phyloP scores from a whole-genome alignment of 495 filamentous ascomycete species.

The Choiromyces venosus region DNA sequence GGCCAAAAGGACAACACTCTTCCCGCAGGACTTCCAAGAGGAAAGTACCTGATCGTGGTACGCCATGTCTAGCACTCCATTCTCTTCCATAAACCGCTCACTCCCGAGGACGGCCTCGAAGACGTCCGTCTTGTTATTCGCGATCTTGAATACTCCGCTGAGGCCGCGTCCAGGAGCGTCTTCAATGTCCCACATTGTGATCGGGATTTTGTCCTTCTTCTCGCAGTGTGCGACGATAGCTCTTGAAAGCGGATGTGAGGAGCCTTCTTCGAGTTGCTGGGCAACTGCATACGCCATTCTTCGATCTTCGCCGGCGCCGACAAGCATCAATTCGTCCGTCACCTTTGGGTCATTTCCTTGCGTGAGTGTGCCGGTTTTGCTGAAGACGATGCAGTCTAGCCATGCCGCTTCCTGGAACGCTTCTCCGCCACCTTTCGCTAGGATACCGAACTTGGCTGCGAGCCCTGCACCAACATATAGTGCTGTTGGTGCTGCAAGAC shows the following conservation, averaged over 20 bases:
- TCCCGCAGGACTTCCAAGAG: slow-evolving; percentile 62
- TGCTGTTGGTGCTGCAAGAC: slow-evolving; percentile 83
- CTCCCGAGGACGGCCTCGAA: slow-evolving; percentile 75
- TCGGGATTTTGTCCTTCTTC: not conserved
- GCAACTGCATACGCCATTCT: slow-evolving; percentile 49
- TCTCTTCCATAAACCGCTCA: slow-evolving; percentile 59
- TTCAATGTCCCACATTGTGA: slow-evolving; percentile 52
- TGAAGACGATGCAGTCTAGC: slow-evolving; percentile 80
- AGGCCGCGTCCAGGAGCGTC: slow-evolving; percentile 79
- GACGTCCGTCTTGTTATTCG: slow-evolving; percentile 17
- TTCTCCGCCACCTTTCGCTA: slow-evolving; percentile 90
- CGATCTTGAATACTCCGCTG: slow-evolving; percentile 56
- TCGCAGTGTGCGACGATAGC: slow-evolving; percentile 58
- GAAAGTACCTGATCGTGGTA: slow-evolving; percentile 47
- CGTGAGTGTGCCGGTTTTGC: slow-evolving; percentile 91
- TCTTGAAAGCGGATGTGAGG: slow-evolving; percentile 78
- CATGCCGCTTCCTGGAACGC: slow-evolving; percentile 88
- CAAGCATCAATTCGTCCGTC: slow-evolving; percentile 59
- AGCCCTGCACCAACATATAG: slow-evolving; percentile 83
- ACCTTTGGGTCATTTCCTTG: slow-evolving; percentile 72
- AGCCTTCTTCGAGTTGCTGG: slow-evolving; percentile 67
- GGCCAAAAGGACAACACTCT: slow-evolving; percentile 68
- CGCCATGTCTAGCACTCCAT: not conserved
- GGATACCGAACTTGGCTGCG: slow-evolving; percentile 76
- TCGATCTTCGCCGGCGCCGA: slow-evolving; percentile 39